Percentiles rank a stretch among this genome's conserved stretches.
Evolutionary conservation across 768 basidiomycete genomes (phyloP).

Genomic region (Collybia nuda): DNA sequence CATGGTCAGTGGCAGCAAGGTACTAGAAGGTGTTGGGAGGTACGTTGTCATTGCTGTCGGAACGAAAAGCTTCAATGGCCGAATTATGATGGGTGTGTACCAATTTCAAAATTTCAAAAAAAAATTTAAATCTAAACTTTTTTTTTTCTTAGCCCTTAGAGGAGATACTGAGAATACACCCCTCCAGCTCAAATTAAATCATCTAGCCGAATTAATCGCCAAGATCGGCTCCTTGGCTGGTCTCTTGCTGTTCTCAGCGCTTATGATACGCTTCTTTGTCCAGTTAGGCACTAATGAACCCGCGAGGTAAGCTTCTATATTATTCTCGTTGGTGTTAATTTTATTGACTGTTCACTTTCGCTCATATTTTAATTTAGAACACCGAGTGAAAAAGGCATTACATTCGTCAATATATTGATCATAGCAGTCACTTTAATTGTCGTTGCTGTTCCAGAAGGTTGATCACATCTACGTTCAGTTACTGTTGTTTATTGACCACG

Average conservation of each 20-base stretch:
- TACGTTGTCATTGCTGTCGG: conserved; percentile 95
- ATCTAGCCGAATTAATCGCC: conserved; percentile 93
- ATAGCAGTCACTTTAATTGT: conserved; percentile 83
- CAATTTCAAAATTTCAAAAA: not conserved
- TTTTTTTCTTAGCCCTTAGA: conserved; percentile 62
- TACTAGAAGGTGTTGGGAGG: conserved; percentile 89
- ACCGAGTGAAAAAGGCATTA: conserved; percentile 80
- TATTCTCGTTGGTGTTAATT: not conserved
- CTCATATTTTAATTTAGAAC: conserved; percentile 37
- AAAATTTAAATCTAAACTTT: conserved; percentile 5
- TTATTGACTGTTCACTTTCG: conserved; percentile 1
- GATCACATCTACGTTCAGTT: conserved; percentile 1
- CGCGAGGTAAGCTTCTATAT: conserved; percentile 38
- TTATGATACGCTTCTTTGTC: conserved; percentile 96
- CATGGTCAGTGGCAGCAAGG: conserved; percentile 87
- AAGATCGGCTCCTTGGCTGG: conserved; percentile 86
- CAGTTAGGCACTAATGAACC: conserved; percentile 69
- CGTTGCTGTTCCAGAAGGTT: conserved; percentile 49
- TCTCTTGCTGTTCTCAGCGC: conserved; percentile 71
- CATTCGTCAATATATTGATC: conserved; percentile 91
- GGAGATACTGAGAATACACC: conserved; percentile 89
- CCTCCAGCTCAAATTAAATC: conserved; percentile 89
- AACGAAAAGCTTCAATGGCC: conserved; percentile 89
- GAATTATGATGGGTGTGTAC: conserved; percentile 92
- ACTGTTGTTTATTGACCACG: conserved; percentile 5